These are phyloP conservation scores for Sordaria brevicollis DNA, from an alignment of 495 filamentous ascomycete genomes.

Conservation along the genomic window DNA sequence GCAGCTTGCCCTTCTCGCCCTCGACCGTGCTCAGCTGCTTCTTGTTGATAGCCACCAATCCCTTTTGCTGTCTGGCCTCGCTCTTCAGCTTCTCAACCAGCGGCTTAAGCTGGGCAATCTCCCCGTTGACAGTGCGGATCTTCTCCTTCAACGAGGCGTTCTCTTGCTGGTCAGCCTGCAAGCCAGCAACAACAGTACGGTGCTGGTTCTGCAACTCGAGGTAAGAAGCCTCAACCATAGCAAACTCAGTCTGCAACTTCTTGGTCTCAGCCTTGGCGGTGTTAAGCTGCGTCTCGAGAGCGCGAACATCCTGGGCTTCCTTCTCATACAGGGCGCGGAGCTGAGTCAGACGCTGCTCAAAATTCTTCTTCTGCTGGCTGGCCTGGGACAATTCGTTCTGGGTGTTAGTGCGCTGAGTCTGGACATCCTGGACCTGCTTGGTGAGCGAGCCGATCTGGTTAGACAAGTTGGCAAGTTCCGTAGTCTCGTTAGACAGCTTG, in stretches of 20 bases:
- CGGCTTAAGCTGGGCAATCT: constrained; percentile 72
- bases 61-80: constrained; percentile 88
- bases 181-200: constrained; percentile 56
- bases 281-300: constrained; percentile 72
- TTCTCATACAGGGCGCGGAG: constrained; percentile 83
- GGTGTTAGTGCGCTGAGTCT: constrained; percentile 62
- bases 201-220: constrained; percentile 83
- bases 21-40: constrained; percentile 90
- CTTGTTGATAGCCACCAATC: constrained; percentile 92
- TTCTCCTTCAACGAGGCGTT: constrained; percentile 78
- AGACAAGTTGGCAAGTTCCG: constrained; percentile 90
- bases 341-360: constrained; percentile 76
- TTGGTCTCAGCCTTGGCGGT: constrained; percentile 67
- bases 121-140: constrained; percentile 70
- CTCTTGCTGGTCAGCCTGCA: constrained; percentile 82
- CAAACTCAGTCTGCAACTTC: constrained; percentile 71
- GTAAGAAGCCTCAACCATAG: constrained; percentile 67
- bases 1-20: constrained; percentile 73
- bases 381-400: constrained; percentile 72
- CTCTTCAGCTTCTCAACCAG: constrained; percentile 83
- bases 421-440: constrained; percentile 88
- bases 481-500: constrained; percentile 76
- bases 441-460: constrained; percentile 86
- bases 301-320: constrained; percentile 76
- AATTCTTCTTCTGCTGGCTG: constrained; percentile 77